Base-by-base conservation (phyloP, 768 basidiomycete genomes). In the Mycena galopus region DNA sequence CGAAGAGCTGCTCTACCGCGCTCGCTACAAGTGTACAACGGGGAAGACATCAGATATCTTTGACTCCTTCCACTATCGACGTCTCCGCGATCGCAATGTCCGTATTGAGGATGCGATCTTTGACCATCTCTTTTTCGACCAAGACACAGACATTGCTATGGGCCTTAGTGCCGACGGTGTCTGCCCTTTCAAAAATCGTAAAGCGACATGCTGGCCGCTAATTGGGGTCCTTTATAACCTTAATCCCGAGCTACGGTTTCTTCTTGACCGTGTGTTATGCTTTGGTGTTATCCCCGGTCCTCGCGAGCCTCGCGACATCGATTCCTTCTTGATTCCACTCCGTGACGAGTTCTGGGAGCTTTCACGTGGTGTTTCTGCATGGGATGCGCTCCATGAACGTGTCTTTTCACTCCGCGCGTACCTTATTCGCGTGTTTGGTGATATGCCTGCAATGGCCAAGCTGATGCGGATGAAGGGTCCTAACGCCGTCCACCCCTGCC, bases 241-340 rank as follows among this genome's bases (percentile, higher is more conserved):
- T 0, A 82, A 82, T 2, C 87, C 86, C 0, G 76, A 83, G 19
- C 68, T 82, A 9, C 80, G 79, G 4, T 80, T 77, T 30, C 82
- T 82, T 27, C 61, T 82, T 16, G 51, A 75, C 0, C 66, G 82
- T n/a, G 69, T 86, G 16, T 42, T 87, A 1, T 81, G 80, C 53
- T 58, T 87, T 21, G 82, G 85, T 3, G 75, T 86, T 35, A 84
- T 88, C 39, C 86, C 84, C 3, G 84, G 87, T 0, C 88, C 85
- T 0, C 77, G 77, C 12, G 78, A 78, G 29, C 35, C 59, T 3
- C 16, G 3, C 3, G 51, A 53, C 25, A 27, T 53, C 0, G 79
- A 81, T 32, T 85, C 85, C 0, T 88, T 87, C 61, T 76, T 83
- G 0, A 71, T 62, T 35, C 86, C 84, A 0, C 71, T 86, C 1